Base-by-base conservation (phyloP, 164 flowering plant genomes). In the Vitis rotundifolia region DNA sequence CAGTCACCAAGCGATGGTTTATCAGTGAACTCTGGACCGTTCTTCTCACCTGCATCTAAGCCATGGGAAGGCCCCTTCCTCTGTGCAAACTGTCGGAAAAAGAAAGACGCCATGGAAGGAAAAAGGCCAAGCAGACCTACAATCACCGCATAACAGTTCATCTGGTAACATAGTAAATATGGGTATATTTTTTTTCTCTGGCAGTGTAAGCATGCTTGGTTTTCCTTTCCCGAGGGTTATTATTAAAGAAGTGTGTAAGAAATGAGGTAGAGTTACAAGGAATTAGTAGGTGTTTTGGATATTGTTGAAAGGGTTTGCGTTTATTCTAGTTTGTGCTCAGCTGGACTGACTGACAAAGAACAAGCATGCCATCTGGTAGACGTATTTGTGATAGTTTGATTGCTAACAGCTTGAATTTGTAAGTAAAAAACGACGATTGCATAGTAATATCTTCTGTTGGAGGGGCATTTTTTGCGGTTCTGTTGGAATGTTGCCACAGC, bases 81-180 rank as follows among this genome's bases (percentile, higher is more conserved):
- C 71, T 91, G 97, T 78, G 63, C 85, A 58, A 88, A 68, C 28
- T 95, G 98, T 69, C 84, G 82, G 67, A 79, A 74, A 65, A 95
- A 92, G 89, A 92, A 90, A 77, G 99, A 95, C 53, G 99, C 98
- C 51, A 95, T 95, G 99, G 99, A 95, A 87, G 99, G 99, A 57
- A 92, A 89, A 79, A 80, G 88, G 69, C 81, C 90, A 5, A 83
- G 83, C 81, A 75, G 66, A 76, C 74, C 82, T 6, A 71, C 83
- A 56, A 68, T 79, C 70, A 70, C 68, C 18, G 51, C 76, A 6
- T 81, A 80, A 69, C 65, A 37, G 59, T 61, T 60, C 69, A 77
- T 75, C 65, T 62, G 70, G 77, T 76, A 71, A 68, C 65, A 59
- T 62, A 59, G 73, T 74, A 75, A 37, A 73, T 83, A 60, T 59